These are phyloP conservation scores for Amauroascus verrucosus DNA, from an alignment of 2,329 filamentous ascomycete species.

Conservation along the genomic window DNA sequence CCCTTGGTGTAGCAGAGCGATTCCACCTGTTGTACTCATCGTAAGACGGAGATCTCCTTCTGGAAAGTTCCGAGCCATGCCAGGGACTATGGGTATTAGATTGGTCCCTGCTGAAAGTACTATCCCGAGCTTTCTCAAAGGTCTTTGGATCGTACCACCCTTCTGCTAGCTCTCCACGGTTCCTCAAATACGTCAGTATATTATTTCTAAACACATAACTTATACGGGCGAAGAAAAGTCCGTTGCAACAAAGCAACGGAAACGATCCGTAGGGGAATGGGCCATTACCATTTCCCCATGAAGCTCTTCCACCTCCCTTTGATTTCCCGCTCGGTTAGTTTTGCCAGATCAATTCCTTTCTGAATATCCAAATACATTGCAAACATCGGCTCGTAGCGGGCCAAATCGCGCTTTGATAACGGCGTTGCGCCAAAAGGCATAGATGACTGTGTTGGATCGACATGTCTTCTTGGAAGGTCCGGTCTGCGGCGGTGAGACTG, in stretches of 20 bases:
- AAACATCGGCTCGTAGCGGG: constrained; percentile 59
- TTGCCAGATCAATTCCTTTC: constrained; percentile 60
- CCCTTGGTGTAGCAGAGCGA: neutral
- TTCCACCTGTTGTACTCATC: neutral
- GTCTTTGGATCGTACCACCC: constrained; percentile 86
- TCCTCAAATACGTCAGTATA: constrained; percentile 51
- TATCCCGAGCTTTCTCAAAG: constrained; percentile 44
- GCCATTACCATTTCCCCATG: constrained; percentile 64
- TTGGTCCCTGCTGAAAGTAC: constrained; percentile 15
- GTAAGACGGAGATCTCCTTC: constrained; percentile 20
- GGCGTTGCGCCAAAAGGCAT: constrained; percentile 58
- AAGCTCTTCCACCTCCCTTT: constrained; percentile 92
- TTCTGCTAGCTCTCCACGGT: constrained; percentile 72
- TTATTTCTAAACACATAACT: neutral
- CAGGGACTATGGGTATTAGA: neutral
- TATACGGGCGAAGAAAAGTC: neutral
- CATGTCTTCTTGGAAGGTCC: constrained; percentile 4
- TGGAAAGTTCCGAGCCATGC: neutral
- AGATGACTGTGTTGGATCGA: constrained; percentile 21
- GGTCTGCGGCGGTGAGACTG: constrained; percentile 25
- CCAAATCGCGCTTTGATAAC: constrained; percentile 60
- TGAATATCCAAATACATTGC: constrained; percentile 80
- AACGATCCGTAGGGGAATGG: neutral
- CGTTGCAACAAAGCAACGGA: neutral
- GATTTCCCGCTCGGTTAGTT: constrained; percentile 62